phyloP scores from a whole-genome alignment of 768 basidiomycete species.

The Boletus barrowsii region DNA sequence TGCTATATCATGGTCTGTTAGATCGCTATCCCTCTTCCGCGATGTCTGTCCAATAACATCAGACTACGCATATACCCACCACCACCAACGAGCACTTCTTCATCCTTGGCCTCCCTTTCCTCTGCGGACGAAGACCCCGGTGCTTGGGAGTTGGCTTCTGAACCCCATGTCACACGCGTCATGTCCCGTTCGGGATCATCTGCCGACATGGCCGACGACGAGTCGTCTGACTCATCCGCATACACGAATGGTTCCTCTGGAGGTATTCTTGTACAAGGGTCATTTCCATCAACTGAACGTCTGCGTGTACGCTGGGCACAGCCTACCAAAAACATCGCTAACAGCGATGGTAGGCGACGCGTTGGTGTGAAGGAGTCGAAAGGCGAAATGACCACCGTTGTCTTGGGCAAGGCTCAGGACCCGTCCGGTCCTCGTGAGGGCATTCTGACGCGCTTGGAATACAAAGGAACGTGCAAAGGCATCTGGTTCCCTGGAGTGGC shows the following conservation, averaged over 20 bases:
- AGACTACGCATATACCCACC: constrained; percentile 74
- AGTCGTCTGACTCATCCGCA: constrained; percentile 70
- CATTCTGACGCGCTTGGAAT: constrained; percentile 62
- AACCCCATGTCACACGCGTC: constrained; percentile 68
- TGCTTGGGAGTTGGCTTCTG: constrained; percentile 73
- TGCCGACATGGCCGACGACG: constrained; percentile 75
- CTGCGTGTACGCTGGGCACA: constrained; percentile 78
- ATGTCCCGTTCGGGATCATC: constrained; percentile 56
- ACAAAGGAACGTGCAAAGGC: constrained; percentile 70
- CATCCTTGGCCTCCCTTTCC: constrained; percentile 73
- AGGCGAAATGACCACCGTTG: constrained; percentile 60
- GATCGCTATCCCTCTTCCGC: constrained; percentile 76
- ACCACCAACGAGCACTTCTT: constrained; percentile 40
- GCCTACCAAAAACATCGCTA: constrained; percentile 47
- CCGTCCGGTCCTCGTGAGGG: constrained; percentile 45
- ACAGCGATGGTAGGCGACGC: constrained; percentile 55
- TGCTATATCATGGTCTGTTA: constrained; percentile 27
- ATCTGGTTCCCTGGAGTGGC: constrained; percentile 85
- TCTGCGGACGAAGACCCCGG: constrained; percentile 68
- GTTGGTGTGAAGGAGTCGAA: constrained; percentile 69
- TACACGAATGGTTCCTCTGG: constrained; percentile 49
- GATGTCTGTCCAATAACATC: constrained; percentile 74
- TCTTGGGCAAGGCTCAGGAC: constrained; percentile 50
- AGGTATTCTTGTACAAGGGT: constrained; percentile 68
- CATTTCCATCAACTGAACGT: constrained; percentile 74